These are phyloP conservation scores for Talaromyces sp. DNA, from an alignment of 2,329 filamentous ascomycete species.

Conservation along the genomic window DNA sequence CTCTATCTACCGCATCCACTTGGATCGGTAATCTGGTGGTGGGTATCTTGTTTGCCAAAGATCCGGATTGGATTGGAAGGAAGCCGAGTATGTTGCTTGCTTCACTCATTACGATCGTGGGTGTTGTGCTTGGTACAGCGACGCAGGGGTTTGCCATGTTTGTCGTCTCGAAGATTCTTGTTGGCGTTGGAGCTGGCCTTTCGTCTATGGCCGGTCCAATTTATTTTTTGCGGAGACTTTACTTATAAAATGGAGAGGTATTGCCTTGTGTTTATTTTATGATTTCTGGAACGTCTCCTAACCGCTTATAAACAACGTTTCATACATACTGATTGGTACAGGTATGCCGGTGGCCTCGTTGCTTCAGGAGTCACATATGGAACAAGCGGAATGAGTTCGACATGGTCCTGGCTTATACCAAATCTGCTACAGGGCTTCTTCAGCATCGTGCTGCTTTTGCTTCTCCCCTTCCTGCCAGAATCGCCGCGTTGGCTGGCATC, in stretches of 20 bases:
- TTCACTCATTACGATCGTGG: background rate
- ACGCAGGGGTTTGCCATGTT: background rate
- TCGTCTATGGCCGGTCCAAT: background rate
- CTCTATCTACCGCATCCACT: background rate
- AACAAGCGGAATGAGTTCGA: background rate
- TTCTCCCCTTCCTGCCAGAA: background rate
- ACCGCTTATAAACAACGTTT: no score
- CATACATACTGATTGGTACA: background rate
- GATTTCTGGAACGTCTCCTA: background rate
- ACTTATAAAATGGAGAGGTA: background rate
- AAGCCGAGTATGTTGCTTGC: background rate
- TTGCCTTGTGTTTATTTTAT: background rate
- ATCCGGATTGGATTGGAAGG: background rate
- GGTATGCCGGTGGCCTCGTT: background rate
- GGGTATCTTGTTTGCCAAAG: background rate
- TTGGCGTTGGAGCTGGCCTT: background rate
- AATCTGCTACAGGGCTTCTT: background rate
- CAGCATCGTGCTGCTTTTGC: background rate
- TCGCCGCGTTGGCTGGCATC: constrained; percentile 3
- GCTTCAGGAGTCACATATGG: background rate
- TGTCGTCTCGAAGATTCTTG: background rate
- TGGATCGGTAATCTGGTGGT: background rate
- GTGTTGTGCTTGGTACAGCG: background rate
- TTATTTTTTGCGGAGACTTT: background rate
- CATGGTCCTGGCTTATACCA: constrained; percentile 1